Conservation (phyloP, 306 rosid species). For the Pterocarpus santalinus region DNA sequence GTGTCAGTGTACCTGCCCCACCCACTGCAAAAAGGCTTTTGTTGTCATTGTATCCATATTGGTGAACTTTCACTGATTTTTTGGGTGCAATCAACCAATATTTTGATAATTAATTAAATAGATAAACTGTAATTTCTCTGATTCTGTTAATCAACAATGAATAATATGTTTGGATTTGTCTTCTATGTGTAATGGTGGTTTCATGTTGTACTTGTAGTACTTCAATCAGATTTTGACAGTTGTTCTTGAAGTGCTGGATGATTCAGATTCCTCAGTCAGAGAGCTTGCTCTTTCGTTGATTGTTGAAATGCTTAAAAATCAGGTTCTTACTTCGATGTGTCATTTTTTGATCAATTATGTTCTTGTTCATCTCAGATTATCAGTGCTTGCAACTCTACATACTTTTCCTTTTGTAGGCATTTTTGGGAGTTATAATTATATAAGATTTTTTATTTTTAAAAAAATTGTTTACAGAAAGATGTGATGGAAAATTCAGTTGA, state of each 20-base stretch:
- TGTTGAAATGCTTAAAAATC: conserved; percentile 85
- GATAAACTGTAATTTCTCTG: conserved; percentile 20
- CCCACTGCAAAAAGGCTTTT: neutral
- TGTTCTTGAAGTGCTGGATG: conserved; percentile 95
- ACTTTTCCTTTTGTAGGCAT: neutral
- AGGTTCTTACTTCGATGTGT: conserved; percentile 57
- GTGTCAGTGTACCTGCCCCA: neutral
- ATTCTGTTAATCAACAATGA: conserved; percentile 23
- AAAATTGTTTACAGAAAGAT: conserved; percentile 65
- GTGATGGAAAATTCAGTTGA: conserved; percentile 96
- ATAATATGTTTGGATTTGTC: conserved; percentile 18
- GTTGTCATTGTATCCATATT: neutral
- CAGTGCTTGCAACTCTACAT: neutral
- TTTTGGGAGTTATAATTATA: conserved; percentile 16
- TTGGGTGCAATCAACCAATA: conserved; percentile 18
- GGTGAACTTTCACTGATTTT: conserved; percentile 6
- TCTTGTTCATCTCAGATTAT: neutral
- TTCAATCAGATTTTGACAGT: conserved; percentile 96
- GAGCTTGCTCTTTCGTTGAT: conserved; percentile 84
- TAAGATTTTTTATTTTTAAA: neutral
- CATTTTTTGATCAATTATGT: conserved; percentile 29
- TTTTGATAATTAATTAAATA: neutral
- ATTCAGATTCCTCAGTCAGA: conserved; percentile 82
- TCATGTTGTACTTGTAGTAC: conserved; percentile 78
- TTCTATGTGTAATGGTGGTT: conserved; percentile 44